Evolutionary conservation across 805 yeast species (phyloP), one percentile per base, ranked within the genome.

Genomic region (Myxozyma monticola): DNA sequence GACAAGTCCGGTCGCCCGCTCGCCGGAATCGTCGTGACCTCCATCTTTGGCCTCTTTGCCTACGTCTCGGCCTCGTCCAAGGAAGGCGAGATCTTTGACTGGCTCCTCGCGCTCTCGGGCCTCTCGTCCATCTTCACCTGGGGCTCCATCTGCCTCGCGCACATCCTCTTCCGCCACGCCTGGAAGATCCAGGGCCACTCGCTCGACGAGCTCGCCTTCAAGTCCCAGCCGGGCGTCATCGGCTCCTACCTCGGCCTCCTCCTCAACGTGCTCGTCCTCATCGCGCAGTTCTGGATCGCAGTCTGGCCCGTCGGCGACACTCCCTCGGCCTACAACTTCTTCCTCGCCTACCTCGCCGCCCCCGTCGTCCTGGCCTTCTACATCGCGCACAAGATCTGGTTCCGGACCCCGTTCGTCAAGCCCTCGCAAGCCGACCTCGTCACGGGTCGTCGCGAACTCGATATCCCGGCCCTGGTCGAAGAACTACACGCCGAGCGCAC

Each of bases 221-320:
- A 72, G 39, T 76, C 95, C 3, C 84, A 81, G 50, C 72, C 77
- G 34, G 96, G 96, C 60, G 68, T 82, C 26, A 70, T 65, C 59
- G 95, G 95, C 41, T 83, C 95, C 0, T 66, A 64, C 53, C 77
- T 77, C 65, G 95, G 93, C 47, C 62, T 78, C 15, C 50, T 68
- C 22, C 68, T 88, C 63, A 81, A 81, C 65, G 33, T 76, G 28
- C 66, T 84, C 48, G 81, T 87, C 55, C 72, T 88, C 52, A 71
- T 78, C 49, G 87, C 89, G 26, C 90, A 85, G 70, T 85, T 88
- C 74, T 88, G 91, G 88, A 75, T 83, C 51, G 90, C 93, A 5
- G 70, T 85, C 36, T 86, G 75, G 75, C 95, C 95, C 47, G 63
- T 80, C 69, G 81, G 75, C 12, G 66, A 42, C 12, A 26, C 46